These are phyloP conservation scores for Lentinus brumalis DNA, from an alignment of 768 basidiomycete species.

Conservation along the genomic window DNA sequence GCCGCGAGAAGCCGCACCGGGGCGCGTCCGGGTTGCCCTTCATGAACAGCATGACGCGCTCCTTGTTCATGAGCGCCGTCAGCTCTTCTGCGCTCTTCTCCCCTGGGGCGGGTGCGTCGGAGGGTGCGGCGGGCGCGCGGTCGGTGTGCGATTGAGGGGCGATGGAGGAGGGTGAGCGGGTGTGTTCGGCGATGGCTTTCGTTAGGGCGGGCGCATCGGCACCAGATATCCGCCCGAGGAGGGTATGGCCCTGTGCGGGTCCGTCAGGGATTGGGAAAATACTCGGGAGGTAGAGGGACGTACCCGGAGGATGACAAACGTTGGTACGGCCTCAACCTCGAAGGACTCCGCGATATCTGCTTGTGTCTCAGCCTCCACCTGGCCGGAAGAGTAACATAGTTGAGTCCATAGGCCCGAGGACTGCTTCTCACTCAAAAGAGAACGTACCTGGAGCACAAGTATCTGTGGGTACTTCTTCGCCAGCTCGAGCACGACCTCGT, in stretches of 20 bases:
- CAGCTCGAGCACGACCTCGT: conserved; percentile 71
- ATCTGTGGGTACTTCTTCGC: conserved; percentile 68
- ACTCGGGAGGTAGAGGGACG: conserved; percentile 22
- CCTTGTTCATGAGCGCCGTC: conserved; percentile 72
- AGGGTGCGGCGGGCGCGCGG: conserved; percentile 36
- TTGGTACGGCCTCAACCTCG: conserved; percentile 86
- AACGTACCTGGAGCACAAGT: conserved; percentile 72
- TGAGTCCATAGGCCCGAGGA: neutral
- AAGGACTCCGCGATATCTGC: conserved; percentile 90
- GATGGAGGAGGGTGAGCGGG: conserved; percentile 31
- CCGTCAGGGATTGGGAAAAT: neutral
- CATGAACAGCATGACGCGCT: conserved; percentile 64
- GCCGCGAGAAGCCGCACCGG: conserved; percentile 64
- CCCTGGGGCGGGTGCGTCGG: conserved; percentile 15
- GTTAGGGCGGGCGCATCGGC: conserved; percentile 74
- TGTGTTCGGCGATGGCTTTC: conserved; percentile 59
- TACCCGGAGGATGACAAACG: conserved; percentile 81
- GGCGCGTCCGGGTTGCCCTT: conserved; percentile 61
- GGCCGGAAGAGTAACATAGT: neutral
- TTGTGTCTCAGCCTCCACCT: conserved; percentile 85
- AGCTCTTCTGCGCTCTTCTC: conserved; percentile 69
- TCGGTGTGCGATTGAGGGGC: conserved; percentile 54
- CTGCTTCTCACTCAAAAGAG: neutral
- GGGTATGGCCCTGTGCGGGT: conserved; percentile 74
- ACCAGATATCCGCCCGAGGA: conserved; percentile 77